Percentiles rank a stretch among this genome's conserved stretches.
These are phyloP conservation scores for Globisporangium abappressorium DNA, from an alignment of 352 stramenopile genomes.

Conservation along the genomic window DNA sequence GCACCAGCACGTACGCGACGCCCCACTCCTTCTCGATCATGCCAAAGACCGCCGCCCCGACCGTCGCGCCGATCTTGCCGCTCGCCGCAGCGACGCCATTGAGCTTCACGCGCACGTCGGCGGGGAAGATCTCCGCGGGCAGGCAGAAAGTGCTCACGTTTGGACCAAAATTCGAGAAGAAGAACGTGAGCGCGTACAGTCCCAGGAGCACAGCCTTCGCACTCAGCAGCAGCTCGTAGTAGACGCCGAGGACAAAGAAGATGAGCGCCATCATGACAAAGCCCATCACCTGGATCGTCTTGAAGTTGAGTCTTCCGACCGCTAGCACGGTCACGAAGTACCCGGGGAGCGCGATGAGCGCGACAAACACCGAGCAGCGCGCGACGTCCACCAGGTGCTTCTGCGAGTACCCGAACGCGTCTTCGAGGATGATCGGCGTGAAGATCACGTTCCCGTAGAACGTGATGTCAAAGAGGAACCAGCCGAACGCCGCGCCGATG, in stretches of 20 bases:
- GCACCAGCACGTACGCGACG: conserved; percentile 52
- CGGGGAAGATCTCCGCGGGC: conserved; percentile 72
- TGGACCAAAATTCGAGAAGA: conserved; percentile 88
- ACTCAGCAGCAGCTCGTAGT: conserved; percentile 48
- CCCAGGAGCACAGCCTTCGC: conserved; percentile 46
- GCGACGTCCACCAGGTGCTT: conserved; percentile 56
- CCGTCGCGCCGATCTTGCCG: conserved; percentile 71
- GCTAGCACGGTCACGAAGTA: conserved; percentile 64
- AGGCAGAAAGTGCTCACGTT: conserved; percentile 88
- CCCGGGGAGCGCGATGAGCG: conserved; percentile 64
- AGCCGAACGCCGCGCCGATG: conserved; percentile 81
- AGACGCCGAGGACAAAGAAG: conserved; percentile 55
- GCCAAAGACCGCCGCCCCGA: conserved; percentile 61
- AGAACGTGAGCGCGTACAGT: conserved; percentile 80
- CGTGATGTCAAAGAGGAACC: conserved; percentile 91
- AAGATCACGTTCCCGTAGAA: conserved; percentile 91
- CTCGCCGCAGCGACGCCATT: conserved; percentile 75
- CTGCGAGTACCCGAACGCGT: conserved; percentile 59
- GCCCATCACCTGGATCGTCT: conserved; percentile 78
- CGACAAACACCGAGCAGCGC: conserved; percentile 66
- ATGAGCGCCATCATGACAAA: conserved; percentile 69
- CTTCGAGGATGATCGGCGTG: conserved; percentile 75
- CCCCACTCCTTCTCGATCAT: conserved; percentile 57
- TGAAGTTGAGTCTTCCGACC: conserved; percentile 68
- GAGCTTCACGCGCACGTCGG: conserved; percentile 71